Conservation (phyloP, 2,329 filamentous ascomycete species). For the Diaporthe velutina region DNA sequence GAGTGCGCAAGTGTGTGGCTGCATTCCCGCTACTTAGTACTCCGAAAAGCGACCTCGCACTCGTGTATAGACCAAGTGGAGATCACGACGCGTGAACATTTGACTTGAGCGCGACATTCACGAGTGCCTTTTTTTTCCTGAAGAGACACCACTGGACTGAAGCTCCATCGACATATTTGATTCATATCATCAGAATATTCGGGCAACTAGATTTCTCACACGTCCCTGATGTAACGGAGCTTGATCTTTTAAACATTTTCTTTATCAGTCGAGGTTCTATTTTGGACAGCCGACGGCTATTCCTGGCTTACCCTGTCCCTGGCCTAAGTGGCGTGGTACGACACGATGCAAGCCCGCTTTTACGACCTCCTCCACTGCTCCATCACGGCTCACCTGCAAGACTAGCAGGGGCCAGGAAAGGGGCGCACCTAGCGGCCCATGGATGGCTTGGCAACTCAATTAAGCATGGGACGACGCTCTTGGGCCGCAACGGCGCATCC, state of each 20-base stretch:
- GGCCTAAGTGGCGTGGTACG: background rate
- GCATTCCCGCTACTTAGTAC: background rate
- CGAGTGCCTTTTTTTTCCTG: too few species aligned
- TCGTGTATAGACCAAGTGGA: background rate
- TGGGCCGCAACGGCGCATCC: background rate
- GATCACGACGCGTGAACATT: background rate
- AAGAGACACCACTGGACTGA: background rate
- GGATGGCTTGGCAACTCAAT: constrained; percentile 13
- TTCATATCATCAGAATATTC: background rate
- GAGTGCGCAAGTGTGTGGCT: background rate
- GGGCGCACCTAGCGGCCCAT: constrained; percentile 9
- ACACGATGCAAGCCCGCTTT: constrained; percentile 16
- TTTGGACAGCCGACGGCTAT: constrained; percentile 20
- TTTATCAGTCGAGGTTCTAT: constrained; percentile 3
- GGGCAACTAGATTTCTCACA: background rate
- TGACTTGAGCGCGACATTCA: background rate
- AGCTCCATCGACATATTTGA: too few species aligned
- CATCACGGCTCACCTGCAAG: background rate
- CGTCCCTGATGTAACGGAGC: background rate
- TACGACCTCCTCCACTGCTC: background rate
- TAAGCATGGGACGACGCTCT: background rate
- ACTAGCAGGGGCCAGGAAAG: constrained; percentile 20
- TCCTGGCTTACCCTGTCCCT: constrained; percentile 11
- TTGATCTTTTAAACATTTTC: constrained; percentile 2
- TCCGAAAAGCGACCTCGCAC: background rate